Evolutionary conservation across 768 basidiomycete genomes (phyloP).

Genomic region (Hydnomerulius pinastri): DNA sequence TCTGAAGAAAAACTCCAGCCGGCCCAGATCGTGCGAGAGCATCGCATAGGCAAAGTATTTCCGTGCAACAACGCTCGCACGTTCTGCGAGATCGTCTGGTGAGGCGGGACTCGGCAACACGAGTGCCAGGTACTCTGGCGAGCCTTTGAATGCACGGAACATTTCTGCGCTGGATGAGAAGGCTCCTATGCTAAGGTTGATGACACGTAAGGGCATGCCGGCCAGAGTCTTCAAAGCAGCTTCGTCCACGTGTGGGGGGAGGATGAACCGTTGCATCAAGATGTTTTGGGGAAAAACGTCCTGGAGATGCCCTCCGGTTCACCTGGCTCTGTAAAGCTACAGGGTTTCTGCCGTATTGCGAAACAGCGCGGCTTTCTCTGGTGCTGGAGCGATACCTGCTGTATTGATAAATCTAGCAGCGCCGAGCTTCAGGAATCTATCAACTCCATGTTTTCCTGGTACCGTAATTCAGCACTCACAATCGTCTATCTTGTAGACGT

Average conservation of each 20-base stretch:
- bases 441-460: conserved; percentile 36
- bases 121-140: conserved; percentile 14
- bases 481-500: conserved; percentile 30
- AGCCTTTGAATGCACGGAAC: conserved; percentile 16
- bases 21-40: conserved; percentile 18
- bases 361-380: conserved; percentile 17
- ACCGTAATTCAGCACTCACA: conserved; percentile 31
- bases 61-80: conserved; percentile 14
- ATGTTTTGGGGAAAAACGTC: conserved; percentile 13
- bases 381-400: conserved; percentile 34
- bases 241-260: conserved; percentile 31
- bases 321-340: conserved; percentile 20
- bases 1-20: conserved; percentile 11
- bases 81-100: conserved; percentile 11
- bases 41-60: conserved; percentile 28
- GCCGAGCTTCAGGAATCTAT: conserved; percentile 34
- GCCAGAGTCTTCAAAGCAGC: conserved; percentile 17
- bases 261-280: conserved; percentile 25
- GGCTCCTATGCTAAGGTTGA: conserved; percentile 19
- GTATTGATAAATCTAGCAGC: conserved; percentile 31
- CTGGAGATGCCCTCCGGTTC: conserved; percentile 20
- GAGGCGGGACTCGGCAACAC: conserved; percentile 7
- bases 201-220: conserved; percentile 25
- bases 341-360: conserved; percentile 22
- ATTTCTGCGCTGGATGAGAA: conserved; percentile 22